Percentiles rank a stretch among this genome's conserved stretches.
Conservation (phyloP, 1,139 yeast species). For the Blastobotrys buckinghamii region DNA sequence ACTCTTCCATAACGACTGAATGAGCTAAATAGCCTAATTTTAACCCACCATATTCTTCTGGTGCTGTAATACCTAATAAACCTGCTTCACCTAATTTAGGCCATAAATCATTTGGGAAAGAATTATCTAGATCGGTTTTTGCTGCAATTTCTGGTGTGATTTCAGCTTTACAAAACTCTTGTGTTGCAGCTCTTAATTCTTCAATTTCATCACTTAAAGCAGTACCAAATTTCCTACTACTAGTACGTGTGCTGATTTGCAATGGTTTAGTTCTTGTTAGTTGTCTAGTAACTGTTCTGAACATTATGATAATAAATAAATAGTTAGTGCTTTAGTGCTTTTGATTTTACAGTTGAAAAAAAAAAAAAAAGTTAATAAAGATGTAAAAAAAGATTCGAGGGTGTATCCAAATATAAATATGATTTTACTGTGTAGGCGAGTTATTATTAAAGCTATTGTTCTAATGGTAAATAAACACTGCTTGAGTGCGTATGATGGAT, state of each 20-base stretch:
- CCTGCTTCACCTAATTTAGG: constrained; percentile 34
- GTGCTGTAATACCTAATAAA: constrained; percentile 32
- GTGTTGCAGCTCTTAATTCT: constrained; percentile 31
- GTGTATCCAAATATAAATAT: too few species aligned
- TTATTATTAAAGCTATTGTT: too few species aligned
- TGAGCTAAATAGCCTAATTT: constrained; percentile 33
- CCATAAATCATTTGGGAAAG: constrained; percentile 33
- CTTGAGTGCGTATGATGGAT: too few species aligned
- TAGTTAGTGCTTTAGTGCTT: too few species aligned
- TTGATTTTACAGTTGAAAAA: too few species aligned
- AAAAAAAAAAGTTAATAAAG: too few species aligned
- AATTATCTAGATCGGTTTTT: constrained; percentile 26
- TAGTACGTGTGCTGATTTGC: not conserved
- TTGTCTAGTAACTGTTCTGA: not conserved
- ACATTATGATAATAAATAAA: not conserved
- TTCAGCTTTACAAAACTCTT: constrained; percentile 30
- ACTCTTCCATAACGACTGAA: constrained; percentile 33
- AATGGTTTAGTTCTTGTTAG: not conserved
- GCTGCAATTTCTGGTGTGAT: constrained; percentile 30
- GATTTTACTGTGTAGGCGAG: too few species aligned
- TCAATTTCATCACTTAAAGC: constrained; percentile 22
- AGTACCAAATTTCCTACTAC: constrained; percentile 1
- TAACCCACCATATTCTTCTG: constrained; percentile 32
- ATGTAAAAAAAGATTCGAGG: too few species aligned
- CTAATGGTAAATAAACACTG: too few species aligned